Evolutionary conservation across 2,329 filamentous ascomycete genomes (phyloP), one percentile per base, ranked within the genome.

Genomic region (Aphanoascus verrucosus): DNA sequence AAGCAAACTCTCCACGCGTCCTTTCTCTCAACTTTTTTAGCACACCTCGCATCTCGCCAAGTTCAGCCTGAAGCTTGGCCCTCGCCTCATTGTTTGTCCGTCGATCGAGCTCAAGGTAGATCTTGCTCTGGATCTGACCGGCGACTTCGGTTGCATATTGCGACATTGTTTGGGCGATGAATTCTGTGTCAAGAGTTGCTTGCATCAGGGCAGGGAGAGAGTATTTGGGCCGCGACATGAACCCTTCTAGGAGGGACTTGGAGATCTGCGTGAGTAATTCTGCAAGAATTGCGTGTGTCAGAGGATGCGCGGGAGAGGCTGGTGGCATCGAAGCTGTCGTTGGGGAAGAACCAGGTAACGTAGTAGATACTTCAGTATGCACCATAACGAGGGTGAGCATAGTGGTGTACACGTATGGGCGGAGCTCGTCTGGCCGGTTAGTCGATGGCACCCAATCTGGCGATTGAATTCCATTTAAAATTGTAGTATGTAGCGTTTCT

Each of bases 101-200:
- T 56, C 82, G 79, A 67, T 98, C 93, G 14, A 98, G 74, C 65
- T 93, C 88, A 59, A 93, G 81, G 69, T 97, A 98, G 46, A 98
- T 91, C 67, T 90, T 82, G 61, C 85, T 85, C 72, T 97, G 93
- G 12, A 87, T 77, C 65, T 90, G 82, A 6, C 82, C 83, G 2
- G 89, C 88, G 49, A 82, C 79, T 54, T 94, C 86, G 0, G 88
- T 93, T 0, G 88, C 93, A 69, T 94, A 98, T 61, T 90, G 84
- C 56, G 81, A 86, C 34, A 98, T 78, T 4, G 91, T 96, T 73
- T 98, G 93, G 0, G 90, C 88, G 54, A 97, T 84, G 65, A 98
- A 97, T 69, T 98, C 93, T 1, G 96, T 90, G 64, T 98, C 93
- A 1, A 98, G 80, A 0, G 93, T 98, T 1, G 94, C 94, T 71